These are phyloP conservation scores for Colletotrichum brevisporum DNA, from an alignment of 2,329 filamentous ascomycete species.

Conservation along the genomic window DNA sequence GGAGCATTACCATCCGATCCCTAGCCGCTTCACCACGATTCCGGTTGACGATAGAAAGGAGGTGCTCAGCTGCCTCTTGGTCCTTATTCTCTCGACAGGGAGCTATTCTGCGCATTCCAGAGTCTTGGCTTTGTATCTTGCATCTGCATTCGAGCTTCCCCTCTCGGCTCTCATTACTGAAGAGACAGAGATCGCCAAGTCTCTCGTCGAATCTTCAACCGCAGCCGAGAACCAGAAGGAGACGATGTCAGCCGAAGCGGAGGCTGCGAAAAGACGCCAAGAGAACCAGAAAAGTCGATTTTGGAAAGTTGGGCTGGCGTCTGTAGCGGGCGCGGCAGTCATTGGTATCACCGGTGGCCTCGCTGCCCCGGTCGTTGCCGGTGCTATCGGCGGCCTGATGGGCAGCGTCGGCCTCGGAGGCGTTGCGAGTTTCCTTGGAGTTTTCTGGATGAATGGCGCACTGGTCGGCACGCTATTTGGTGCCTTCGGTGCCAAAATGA, in stretches of 20 bases:
- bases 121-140: conserved; percentile 75
- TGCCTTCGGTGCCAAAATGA: conserved; percentile 86
- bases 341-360: conserved; percentile 94
- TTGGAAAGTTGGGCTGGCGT: conserved; percentile 93
- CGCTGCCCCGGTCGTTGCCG: conserved; percentile 90
- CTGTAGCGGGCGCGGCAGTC: conserved; percentile 87
- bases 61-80: conserved; percentile 77
- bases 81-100: conserved; percentile 79
- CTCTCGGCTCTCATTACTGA: conserved; percentile 74
- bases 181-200: conserved; percentile 82
- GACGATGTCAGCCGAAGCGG: conserved; percentile 79
- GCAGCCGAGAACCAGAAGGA: conserved; percentile 52
- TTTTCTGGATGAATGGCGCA: conserved; percentile 88
- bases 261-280: conserved; percentile 80
- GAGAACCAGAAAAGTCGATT: conserved; percentile 78
- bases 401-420: conserved; percentile 88
- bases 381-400: conserved; percentile 87
- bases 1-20: conserved; percentile 66
- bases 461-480: conserved; percentile 91
- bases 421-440: conserved; percentile 87
- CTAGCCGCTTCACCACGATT: conserved; percentile 69
- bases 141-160: conserved; percentile 76
- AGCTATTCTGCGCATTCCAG: conserved; percentile 83
- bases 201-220: conserved; percentile 76
- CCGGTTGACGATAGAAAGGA: conserved; percentile 71